Evolutionary conservation across 164 flowering plant genomes (phyloP).

Genomic region (Aristolochia fimbriata): DNA sequence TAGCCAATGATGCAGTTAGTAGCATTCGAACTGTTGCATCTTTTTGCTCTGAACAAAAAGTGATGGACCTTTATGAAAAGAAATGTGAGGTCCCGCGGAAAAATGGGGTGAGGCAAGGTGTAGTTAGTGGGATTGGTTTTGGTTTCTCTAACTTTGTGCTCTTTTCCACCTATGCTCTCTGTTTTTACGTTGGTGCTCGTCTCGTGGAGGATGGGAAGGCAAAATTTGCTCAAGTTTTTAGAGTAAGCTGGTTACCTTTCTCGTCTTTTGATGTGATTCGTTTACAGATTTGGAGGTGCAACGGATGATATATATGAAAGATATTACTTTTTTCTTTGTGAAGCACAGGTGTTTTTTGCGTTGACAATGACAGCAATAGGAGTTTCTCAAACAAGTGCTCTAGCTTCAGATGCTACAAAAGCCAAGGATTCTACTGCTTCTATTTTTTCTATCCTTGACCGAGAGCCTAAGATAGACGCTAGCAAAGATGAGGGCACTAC

Average conservation of each 20-base stretch:
- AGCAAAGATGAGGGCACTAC: conserved; percentile 29
- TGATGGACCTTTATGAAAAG: conserved; percentile 15
- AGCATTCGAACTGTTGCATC: conserved; percentile 19
- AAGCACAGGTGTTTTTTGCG: conserved; percentile 56
- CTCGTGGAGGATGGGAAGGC: conserved; percentile 9
- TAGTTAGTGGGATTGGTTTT: conserved; percentile 36
- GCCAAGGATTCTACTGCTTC: conserved; percentile 37
- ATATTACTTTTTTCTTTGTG: neutral
- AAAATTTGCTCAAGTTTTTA: conserved; percentile 8
- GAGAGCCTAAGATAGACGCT: conserved; percentile 35
- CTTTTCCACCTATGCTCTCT: conserved; percentile 8
- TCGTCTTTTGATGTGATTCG: neutral
- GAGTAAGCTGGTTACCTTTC: neutral
- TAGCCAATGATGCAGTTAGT: conserved; percentile 14
- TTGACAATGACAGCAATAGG: conserved; percentile 40
- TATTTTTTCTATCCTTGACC: conserved; percentile 35
- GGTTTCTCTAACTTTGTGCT: conserved; percentile 24
- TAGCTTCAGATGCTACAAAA: conserved; percentile 33
- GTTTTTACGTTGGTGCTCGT: conserved; percentile 13
- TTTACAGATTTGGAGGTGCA: neutral
- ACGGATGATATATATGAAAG: too few relatives aligned
- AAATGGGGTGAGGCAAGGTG: conserved; percentile 18
- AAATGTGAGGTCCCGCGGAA: conserved; percentile 16
- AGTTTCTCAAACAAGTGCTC: conserved; percentile 31
- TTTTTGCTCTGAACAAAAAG: conserved; percentile 15